phyloP scores from a whole-genome alignment of 2,329 filamentous ascomycete species.

The Cercospora sp. region DNA sequence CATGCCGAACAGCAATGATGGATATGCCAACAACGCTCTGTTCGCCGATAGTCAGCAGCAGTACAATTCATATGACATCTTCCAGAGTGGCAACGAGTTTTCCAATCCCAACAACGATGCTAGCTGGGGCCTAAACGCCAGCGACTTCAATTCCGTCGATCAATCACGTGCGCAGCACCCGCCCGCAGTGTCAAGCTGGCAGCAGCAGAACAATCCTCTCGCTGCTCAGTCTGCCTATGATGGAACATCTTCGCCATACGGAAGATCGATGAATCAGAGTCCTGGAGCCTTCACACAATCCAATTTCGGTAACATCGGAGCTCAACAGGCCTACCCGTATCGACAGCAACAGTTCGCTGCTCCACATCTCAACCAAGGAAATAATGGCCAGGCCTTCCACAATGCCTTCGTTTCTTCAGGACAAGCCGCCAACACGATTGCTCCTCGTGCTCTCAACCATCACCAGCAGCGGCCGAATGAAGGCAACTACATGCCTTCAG shows the following conservation, averaged over 20 bases:
- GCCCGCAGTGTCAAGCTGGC: conserved; percentile 28
- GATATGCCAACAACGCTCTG: conserved; percentile 32
- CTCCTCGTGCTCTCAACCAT: conserved; percentile 37
- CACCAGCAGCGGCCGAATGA: conserved; percentile 4
- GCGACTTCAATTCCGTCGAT: conserved; percentile 24
- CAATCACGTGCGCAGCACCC: conserved; percentile 34
- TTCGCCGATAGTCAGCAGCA: conserved; percentile 34
- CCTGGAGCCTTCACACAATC: conserved; percentile 32
- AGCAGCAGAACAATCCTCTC: conserved; percentile 32
- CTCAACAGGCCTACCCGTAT: conserved; percentile 29
- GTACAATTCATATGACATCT: conserved; percentile 37
- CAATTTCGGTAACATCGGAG: conserved; percentile 27
- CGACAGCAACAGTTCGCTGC: conserved; percentile 32
- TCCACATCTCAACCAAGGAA: conserved; percentile 17
- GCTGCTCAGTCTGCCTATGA: conserved; percentile 24
- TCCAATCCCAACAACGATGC: conserved; percentile 34
- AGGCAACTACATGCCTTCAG: conserved; percentile 21
- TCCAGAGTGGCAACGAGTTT: conserved; percentile 31
- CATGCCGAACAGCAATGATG: conserved; percentile 27
- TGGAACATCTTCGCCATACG: conserved; percentile 28
- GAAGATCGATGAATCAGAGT: conserved; percentile 32
- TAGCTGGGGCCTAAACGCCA: conserved; percentile 38
- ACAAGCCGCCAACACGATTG: conserved; percentile 32
- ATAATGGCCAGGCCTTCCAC: conserved; percentile 27
- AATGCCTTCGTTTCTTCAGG: conserved; percentile 18